These are phyloP conservation scores for Periconia macrospinosa DNA, from an alignment of 2,329 filamentous ascomycete genomes.

Conservation along the genomic window DNA sequence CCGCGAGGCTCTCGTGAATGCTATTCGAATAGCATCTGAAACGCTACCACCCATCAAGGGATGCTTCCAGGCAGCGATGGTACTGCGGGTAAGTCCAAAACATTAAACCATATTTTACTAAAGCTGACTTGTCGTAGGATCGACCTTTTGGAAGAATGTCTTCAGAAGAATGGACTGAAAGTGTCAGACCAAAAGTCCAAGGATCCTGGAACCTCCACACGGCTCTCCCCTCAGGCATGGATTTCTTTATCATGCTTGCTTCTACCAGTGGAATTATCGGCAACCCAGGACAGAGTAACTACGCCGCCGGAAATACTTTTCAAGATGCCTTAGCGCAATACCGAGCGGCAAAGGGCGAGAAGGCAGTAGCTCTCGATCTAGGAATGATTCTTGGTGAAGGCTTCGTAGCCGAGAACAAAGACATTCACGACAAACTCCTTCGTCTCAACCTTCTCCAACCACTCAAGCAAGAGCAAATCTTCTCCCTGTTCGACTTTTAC, in stretches of 20 bases:
- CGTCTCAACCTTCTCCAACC: neutral
- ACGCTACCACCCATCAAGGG: constrained; percentile 13
- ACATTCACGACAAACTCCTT: neutral
- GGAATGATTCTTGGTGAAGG: constrained; percentile 2
- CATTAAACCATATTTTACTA: too few species aligned
- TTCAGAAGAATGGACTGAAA: constrained; percentile 5
- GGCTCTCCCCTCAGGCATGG: constrained; percentile 4
- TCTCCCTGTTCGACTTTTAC: constrained; percentile 4
- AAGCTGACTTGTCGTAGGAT: neutral
- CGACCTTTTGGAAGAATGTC: constrained; percentile 11
- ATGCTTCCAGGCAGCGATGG: constrained; percentile 18
- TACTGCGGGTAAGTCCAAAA: constrained; percentile 2
- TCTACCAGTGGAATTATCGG: constrained; percentile 6
- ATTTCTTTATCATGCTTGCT: constrained; percentile 15
- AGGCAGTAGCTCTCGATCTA: constrained; percentile 40
- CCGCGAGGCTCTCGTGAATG: neutral
- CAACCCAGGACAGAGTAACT: constrained; percentile 13
- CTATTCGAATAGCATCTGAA: neutral
- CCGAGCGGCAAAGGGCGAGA: constrained; percentile 37
- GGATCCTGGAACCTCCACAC: constrained; percentile 16
- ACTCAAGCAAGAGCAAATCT: neutral
- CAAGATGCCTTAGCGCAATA: constrained; percentile 22
- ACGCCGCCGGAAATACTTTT: constrained; percentile 27
- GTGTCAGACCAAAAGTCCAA: constrained; percentile 3
- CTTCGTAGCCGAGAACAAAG: neutral